Conservation (phyloP, 495 filamentous ascomycete genomes). For the Daldinia caldariorum region DNA sequence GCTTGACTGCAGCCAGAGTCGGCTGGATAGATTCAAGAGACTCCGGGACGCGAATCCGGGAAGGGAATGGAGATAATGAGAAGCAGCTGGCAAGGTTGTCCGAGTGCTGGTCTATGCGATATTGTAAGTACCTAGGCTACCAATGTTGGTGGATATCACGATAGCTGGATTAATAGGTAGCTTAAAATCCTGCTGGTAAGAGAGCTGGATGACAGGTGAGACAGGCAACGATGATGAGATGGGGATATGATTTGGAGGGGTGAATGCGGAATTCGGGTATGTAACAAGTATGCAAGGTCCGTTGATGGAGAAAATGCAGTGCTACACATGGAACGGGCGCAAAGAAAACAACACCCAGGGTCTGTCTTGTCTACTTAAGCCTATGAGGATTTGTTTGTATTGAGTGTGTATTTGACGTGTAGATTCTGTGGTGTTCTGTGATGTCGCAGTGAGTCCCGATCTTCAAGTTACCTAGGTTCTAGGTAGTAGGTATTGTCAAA, state of each 20-base stretch:
- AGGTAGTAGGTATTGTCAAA: not conserved
- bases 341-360: not conserved
- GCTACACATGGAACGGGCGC: not conserved
- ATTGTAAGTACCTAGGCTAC: slow-evolving; percentile 1
- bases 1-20: not conserved
- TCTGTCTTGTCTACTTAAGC: slow-evolving; percentile 1
- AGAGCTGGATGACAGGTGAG: not conserved
- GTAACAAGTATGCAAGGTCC: no score
- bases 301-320: not conserved
- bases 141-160: slow-evolving; percentile 13
- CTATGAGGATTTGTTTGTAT: not conserved
- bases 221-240: not conserved
- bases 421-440: not conserved
- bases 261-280: not conserved
- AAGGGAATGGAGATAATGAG: not conserved
- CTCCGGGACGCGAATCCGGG: not conserved
- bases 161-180: slow-evolving; percentile 1
- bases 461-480: no score
- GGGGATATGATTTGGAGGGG: not conserved
- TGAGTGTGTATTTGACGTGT: not conserved
- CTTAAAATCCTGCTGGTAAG: not conserved
- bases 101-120: not conserved
- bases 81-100: slow-evolving; percentile 1
- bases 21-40: not conserved
- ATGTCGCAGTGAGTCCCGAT: not conserved